phyloP scores from a whole-genome alignment of 2,329 filamentous ascomycete genomes.

The Colletotrichum orchidophilum region DNA sequence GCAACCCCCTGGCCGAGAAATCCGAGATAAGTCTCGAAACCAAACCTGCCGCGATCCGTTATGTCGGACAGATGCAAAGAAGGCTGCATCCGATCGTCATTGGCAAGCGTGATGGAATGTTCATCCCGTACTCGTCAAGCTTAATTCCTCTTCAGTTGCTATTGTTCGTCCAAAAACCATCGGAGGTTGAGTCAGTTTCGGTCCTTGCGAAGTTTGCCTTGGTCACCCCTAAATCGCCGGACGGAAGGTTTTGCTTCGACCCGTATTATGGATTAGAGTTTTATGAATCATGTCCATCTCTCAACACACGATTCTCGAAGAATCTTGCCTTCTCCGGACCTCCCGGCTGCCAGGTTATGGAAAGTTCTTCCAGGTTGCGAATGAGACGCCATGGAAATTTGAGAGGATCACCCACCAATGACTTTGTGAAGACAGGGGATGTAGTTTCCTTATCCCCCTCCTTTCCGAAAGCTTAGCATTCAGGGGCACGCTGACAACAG shows the following conservation, averaged over 20 bases:
- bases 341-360: neutral
- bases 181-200: neutral
- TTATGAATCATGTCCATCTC: neutral
- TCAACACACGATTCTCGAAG: neutral
- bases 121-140: neutral
- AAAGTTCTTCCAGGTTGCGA: too few species aligned
- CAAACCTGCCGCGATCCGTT: neutral
- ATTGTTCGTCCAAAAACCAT: neutral
- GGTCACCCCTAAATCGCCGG: neutral
- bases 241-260: neutral
- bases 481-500: neutral
- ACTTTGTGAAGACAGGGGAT: neutral
- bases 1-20: neutral
- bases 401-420: neutral
- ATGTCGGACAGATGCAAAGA: too few species aligned
- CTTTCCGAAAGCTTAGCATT: neutral
- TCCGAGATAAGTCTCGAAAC: neutral
- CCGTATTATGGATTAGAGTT: neutral
- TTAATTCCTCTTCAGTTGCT: neutral
- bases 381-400: too few species aligned
- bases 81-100: neutral
- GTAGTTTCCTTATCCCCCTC: neutral
- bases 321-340: neutral
- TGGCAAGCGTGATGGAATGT: neutral
- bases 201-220: neutral